Base-by-base conservation (phyloP, 2,329 filamentous ascomycete species). In the Chaetomiaceae sp. region DNA sequence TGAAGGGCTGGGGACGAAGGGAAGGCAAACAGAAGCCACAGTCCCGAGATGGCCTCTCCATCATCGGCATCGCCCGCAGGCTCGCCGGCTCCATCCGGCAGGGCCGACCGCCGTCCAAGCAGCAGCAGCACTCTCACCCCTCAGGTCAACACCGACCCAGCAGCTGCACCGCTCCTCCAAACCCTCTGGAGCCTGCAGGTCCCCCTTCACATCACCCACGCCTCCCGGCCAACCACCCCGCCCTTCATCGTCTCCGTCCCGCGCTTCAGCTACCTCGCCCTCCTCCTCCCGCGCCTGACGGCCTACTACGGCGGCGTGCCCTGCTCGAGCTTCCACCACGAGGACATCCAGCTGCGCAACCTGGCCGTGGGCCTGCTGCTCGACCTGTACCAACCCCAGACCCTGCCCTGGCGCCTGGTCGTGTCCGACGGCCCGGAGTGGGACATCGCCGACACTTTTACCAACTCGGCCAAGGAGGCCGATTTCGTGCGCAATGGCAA, bases 401-500 rank as follows among this genome's bases (percentile, higher is more conserved):
- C 50, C 6, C 65, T 81, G 47, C 80, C 81, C 1, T 84, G 80
- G 80, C 72, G 72, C 12, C 68, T 84, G 44, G 74, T 74, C 15
- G 80, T 82, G 23, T 69, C 71, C 50, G 79, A 81, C 54, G 80
- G 79, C 17, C 64, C 75, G 29, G 76, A 75, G 45, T 83, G 80
- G 80, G 80, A 83, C 60, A 81, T 83, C 45, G 75, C 71, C 38
- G 81, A 84, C 65, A 83, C 82, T 0, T 85, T 85, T 60, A 73
- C 84, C 52, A 85, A 85, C 66, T 77, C 78, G 53, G 80, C 80
- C 57, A 85, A 85, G 66, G 82, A 85, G 77, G 91, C 91, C 27
- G 91, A 96, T 70, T 95, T 91, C 62, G 76, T 95, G 47, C 83
- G 91, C 47, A 92, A 94, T 62, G 90, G 91, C 40, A 94, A 88